Evolutionary conservation across 495 filamentous ascomycete genomes (phyloP).

Genomic region (Acidiella bohemica): DNA sequence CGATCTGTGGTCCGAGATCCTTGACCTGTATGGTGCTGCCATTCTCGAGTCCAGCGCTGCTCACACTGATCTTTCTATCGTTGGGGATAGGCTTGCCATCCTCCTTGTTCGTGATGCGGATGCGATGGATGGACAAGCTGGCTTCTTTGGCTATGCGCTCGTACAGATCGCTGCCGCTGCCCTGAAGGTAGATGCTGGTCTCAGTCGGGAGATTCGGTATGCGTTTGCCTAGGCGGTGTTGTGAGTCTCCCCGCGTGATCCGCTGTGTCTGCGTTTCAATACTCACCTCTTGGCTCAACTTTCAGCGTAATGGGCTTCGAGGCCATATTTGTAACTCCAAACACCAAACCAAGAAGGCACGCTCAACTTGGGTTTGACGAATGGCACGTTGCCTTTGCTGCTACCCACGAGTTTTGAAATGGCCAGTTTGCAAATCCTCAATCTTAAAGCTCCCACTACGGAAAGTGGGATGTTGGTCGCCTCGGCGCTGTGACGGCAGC

Average conservation of each 20-base stretch:
- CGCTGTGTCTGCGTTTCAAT: neutral
- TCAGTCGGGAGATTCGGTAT: constrained; percentile 27
- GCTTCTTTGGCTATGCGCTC: constrained; percentile 40
- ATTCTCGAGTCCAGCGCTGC: constrained; percentile 50
- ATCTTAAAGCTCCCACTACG: too few species aligned
- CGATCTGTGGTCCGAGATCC: constrained; percentile 83
- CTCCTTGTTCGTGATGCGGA: constrained; percentile 57
- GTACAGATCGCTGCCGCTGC: constrained; percentile 37
- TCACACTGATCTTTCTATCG: constrained; percentile 48
- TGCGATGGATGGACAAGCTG: constrained; percentile 43
- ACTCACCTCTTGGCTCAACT: constrained; percentile 24
- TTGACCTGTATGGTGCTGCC: constrained; percentile 73
- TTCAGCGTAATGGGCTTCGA: constrained; percentile 19
- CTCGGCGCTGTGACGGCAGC: too few species aligned
- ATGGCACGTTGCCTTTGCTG: too few species aligned
- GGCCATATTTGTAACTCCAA: too few species aligned
- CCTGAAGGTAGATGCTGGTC: constrained; percentile 20
- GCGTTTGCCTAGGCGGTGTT: constrained; percentile 23
- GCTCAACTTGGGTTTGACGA: neutral
- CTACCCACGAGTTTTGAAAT: too few species aligned
- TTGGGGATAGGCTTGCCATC: constrained; percentile 55
- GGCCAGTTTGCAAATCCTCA: too few species aligned
- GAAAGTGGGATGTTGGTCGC: too few species aligned
- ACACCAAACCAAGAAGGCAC: too few species aligned
- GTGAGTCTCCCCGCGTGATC: constrained; percentile 2